Percentiles rank a stretch among this genome's conserved stretches.
These are phyloP conservation scores for Corymbia calophylla DNA, from an alignment of 441 rosid species.

Conservation along the genomic window DNA sequence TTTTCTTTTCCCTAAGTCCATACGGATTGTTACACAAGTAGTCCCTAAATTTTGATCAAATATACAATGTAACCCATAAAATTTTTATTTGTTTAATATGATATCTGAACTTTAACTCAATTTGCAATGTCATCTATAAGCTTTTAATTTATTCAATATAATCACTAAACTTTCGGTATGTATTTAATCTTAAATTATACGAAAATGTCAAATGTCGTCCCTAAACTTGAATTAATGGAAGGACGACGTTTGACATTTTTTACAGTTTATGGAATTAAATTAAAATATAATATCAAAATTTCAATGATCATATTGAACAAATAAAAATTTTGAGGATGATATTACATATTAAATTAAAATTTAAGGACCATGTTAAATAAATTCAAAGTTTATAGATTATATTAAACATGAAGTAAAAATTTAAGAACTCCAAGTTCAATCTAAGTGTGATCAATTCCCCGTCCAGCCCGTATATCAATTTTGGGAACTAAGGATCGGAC, in stretches of 20 bases:
- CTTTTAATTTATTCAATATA: too few relatives aligned
- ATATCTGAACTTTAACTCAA: not conserved
- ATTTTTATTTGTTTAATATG: too few relatives aligned
- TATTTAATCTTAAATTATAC: not conserved
- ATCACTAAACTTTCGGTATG: rapidly evolving
- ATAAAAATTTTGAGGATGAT: rapidly evolving
- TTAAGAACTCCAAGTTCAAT: too few relatives aligned
- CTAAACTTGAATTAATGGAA: not conserved
- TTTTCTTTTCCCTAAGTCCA: not conserved
- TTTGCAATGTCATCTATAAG: rapidly evolving
- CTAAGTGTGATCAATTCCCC: too few relatives aligned
- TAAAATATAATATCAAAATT: rapidly evolving
- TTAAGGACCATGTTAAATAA: not conserved
- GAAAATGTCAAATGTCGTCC: rapidly evolving
- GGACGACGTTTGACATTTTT: rapidly evolving
- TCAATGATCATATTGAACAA: rapidly evolving
- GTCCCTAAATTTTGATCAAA: rapidly evolving
- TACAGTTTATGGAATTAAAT: rapidly evolving
- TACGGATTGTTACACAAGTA: not conserved
- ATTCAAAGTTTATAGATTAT: not conserved
- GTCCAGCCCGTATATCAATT: too few relatives aligned
- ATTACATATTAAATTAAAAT: rapidly evolving
- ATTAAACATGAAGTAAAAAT: too few relatives aligned
- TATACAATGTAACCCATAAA: rapidly evolving
- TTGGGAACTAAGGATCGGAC: too few relatives aligned